Evolutionary conservation across 345 rosid species (phyloP), one percentile per base, ranked within the genome.

Genomic region (Luvunga scandens): DNA sequence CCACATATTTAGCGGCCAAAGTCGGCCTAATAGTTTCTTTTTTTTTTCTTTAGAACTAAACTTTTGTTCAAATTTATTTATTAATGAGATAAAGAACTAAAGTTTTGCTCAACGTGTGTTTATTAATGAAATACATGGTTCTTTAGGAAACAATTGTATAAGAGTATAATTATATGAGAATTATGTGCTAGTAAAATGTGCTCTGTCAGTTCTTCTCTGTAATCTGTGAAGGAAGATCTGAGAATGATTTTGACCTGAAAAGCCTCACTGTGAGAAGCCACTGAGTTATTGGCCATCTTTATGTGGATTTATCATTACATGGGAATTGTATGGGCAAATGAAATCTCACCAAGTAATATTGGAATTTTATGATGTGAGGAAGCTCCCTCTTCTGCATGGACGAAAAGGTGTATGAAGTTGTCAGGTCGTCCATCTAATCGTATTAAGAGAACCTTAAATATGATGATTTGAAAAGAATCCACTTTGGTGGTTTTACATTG

Each of bases 1-100:
- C 77, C 68, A 30, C 82, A 56, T 69, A 24, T 75, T 83, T 75
- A 33, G 64, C 77, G 65, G 33, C 82, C 18, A 70, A 83, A 72
- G 60, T 59, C 67, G 31, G 25, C 9, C 38, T 68, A 5, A 66
- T 55, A 71, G 67, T 9, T 22, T 73, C n/a, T 55, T 59, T 50
- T 38, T 64, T 6, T 14, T 55, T n/a, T 28, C 67, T 50, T 21
- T 4, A 16, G 66, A 61, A 66, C n/a, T 57, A 4, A 66, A 19
- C 38, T 45, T 31, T 28, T 36, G 50, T 33, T 59, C 66, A 57
- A n/a, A 34, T 59, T 50, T 22, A 31, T 34, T 7, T 45, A 28
- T 30, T 12, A 63, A 42, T 63, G 24, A 28, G 48, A 1, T 50
- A 45, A 45, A 16, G 48, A 48, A 57, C 28, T 57, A 7, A 66